Conservation (phyloP, 352 stramenopile genomes). For the Globisporangium mamillatum region DNA sequence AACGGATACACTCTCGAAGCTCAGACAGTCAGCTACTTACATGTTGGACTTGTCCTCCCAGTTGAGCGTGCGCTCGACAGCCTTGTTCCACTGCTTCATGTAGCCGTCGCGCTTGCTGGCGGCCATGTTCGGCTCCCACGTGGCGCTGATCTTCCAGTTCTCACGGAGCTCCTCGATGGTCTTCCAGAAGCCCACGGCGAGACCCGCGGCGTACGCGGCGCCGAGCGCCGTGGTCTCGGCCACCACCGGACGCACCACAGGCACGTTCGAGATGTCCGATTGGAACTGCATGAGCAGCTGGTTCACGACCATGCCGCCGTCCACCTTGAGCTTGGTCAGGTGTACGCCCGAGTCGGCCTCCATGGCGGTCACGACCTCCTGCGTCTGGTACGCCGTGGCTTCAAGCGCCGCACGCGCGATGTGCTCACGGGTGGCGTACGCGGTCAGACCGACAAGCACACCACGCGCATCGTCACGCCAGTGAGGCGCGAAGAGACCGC, state of each 20-base stretch:
- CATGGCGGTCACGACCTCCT: conserved; percentile 94
- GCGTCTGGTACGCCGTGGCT: conserved; percentile 94
- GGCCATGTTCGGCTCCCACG: conserved; percentile 76
- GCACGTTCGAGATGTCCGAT: conserved; percentile 93
- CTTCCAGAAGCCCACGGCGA: conserved; percentile 96
- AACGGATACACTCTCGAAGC: not conserved
- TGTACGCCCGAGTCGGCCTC: conserved; percentile 89
- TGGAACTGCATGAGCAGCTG: conserved; percentile 98
- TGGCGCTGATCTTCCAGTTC: conserved; percentile 76
- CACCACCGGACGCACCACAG: conserved; percentile 92
- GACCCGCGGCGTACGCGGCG: conserved; percentile 95
- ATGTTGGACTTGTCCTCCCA: conserved; percentile 58
- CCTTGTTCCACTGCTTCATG: conserved; percentile 80
- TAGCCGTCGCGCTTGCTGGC: conserved; percentile 47
- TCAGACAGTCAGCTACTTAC: conserved; percentile 9
- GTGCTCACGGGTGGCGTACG: conserved; percentile 94
- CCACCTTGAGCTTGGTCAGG: conserved; percentile 92
- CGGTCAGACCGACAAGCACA: conserved; percentile 95
- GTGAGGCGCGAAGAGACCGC: conserved; percentile 95
- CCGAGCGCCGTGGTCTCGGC: conserved; percentile 97
- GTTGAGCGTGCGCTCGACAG: conserved; percentile 79
- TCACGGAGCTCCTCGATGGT: conserved; percentile 80
- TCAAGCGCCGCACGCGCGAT: conserved; percentile 96
- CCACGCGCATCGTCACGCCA: conserved; percentile 96
- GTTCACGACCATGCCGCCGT: conserved; percentile 98